Conservation (phyloP, 2,329 filamentous ascomycete genomes). For the Curvularia lunata region DNA sequence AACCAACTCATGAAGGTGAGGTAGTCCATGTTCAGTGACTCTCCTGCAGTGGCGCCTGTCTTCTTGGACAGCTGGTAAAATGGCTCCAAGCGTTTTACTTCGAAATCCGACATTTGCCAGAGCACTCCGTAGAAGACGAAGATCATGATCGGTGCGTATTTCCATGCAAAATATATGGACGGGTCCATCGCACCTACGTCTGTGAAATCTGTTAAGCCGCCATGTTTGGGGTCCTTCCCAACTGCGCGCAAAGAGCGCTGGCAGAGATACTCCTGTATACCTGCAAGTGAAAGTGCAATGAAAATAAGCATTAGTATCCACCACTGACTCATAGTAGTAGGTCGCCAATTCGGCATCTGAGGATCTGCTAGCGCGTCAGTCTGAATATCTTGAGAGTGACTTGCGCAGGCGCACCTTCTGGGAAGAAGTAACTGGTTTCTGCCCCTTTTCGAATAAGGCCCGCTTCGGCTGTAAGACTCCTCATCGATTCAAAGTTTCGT, state of each 20-base stretch:
- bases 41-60: slow-evolving; percentile 46
- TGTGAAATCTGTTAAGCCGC: slow-evolving; percentile 41
- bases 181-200: slow-evolving; percentile 39
- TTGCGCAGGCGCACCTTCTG: slow-evolving; percentile 27
- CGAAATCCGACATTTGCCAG: slow-evolving; percentile 59
- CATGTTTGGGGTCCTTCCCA: slow-evolving; percentile 19
- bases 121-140: slow-evolving; percentile 57
- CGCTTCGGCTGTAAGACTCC: slow-evolving; percentile 26
- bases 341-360: slow-evolving; percentile 50
- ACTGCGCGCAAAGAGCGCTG: slow-evolving; percentile 40
- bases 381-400: neutral
- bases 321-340: slow-evolving; percentile 48
- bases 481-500: slow-evolving; percentile 40
- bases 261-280: slow-evolving; percentile 48
- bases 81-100: slow-evolving; percentile 59
- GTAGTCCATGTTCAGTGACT: slow-evolving; percentile 76
- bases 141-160: slow-evolving; percentile 54
- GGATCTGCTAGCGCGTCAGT: slow-evolving; percentile 35
- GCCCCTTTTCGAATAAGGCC: slow-evolving; percentile 25
- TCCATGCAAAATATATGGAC: slow-evolving; percentile 46
- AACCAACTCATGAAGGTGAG: slow-evolving; percentile 71
- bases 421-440: slow-evolving; percentile 50
- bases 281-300: slow-evolving; percentile 45
- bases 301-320: slow-evolving; percentile 45
- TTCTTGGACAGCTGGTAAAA: slow-evolving; percentile 54